phyloP scores from a whole-genome alignment of 163 green algal species.

The Chlorella variabilis region DNA sequence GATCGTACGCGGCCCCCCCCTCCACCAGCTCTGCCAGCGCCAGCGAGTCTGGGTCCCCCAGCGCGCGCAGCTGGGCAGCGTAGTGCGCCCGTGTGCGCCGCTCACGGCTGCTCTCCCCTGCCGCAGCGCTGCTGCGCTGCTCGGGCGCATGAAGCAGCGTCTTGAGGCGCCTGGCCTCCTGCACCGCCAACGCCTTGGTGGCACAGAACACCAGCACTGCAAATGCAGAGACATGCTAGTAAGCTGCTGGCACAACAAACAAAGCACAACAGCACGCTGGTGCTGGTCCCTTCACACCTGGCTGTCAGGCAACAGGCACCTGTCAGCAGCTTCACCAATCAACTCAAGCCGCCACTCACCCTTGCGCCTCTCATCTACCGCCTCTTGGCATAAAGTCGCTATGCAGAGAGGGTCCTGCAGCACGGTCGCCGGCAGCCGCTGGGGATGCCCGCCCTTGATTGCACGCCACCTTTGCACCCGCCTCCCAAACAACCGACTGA shows the following conservation, averaged over 20 bases:
- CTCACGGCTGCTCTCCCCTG: too few species aligned
- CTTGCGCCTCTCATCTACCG: conserved; percentile 67
- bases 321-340: too few species aligned
- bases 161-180: conserved; percentile 14
- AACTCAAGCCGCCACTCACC: neutral
- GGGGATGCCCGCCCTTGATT: too few species aligned
- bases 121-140: too few species aligned
- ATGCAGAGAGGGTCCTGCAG: conserved; percentile 20
- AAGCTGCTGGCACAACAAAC: neutral
- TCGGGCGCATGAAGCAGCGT: neutral
- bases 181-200: conserved; percentile 53
- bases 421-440: too few species aligned
- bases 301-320: too few species aligned
- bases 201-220: conserved; percentile 95
- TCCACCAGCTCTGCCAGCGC: conserved; percentile 6
- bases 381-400: conserved; percentile 67
- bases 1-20: conserved; percentile 69
- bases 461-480: too few species aligned
- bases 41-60: neutral
- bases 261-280: too few species aligned
- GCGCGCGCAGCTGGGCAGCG: neutral
- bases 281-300: too few species aligned
- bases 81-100: neutral
- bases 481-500: too few species aligned
- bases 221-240: neutral